These are phyloP conservation scores for Phlebiopsis flavidoalba DNA, from an alignment of 768 basidiomycete genomes.

Conservation along the genomic window DNA sequence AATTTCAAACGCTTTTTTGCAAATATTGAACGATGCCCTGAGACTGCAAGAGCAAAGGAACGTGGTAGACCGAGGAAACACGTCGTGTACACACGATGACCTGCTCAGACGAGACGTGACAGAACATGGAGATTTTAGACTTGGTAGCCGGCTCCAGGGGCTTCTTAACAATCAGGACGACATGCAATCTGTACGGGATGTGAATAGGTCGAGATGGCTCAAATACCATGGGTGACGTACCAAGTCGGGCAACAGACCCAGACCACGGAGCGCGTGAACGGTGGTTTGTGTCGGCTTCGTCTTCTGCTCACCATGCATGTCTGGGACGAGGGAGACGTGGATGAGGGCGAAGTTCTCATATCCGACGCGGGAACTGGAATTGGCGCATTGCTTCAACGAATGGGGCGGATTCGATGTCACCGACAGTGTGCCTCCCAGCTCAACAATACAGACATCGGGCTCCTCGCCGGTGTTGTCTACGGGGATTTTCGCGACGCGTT, in stretches of 20 bases:
- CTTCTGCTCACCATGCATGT: constrained; percentile 98
- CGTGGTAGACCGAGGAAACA: constrained; percentile 95
- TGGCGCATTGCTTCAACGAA: constrained; percentile 99
- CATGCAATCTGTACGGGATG: constrained; percentile 54
- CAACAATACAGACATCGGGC: constrained; percentile 96
- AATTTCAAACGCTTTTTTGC: constrained; percentile 80
- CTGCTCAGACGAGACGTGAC: constrained; percentile 85
- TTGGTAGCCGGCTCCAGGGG: constrained; percentile 84
- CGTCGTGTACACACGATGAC: constrained; percentile 90
- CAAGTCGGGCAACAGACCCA: constrained; percentile 90
- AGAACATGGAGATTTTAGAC: constrained; percentile 98
- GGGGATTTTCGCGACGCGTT: constrained; percentile 89
- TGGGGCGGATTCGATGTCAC: constrained; percentile 97
- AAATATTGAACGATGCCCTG: constrained; percentile 92
- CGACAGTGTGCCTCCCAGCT: constrained; percentile 99
- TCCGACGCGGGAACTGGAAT: constrained; percentile 97
- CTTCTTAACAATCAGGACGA: constrained; percentile 72
- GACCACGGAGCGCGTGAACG: constrained; percentile 86
- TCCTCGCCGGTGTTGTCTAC: constrained; percentile 91
- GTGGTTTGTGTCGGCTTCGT: constrained; percentile 99
- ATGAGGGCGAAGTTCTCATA: constrained; percentile 95
- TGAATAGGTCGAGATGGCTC: neutral
- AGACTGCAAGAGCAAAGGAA: constrained; percentile 84
- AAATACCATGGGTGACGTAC: constrained; percentile 37
- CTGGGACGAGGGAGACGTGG: constrained; percentile 96